Evolutionary conservation across 768 basidiomycete species (phyloP), one percentile per base, ranked within the genome.

Genomic region (Boletus pseudo-olivaceus): DNA sequence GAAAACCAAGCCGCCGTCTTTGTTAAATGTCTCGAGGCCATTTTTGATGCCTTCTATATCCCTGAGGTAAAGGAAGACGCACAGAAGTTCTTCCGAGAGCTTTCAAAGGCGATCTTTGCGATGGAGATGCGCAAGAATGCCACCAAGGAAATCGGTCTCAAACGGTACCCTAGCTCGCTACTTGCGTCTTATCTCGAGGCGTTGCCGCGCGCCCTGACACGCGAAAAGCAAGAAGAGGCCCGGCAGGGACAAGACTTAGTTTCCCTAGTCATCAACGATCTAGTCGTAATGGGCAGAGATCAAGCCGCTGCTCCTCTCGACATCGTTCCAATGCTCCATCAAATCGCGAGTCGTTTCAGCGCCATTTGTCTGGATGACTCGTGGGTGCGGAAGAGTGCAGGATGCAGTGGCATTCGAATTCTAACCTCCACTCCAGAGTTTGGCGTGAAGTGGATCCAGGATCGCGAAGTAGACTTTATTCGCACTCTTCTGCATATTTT

Each of bases 361-460:
- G 84, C 88, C 3, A 76, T 97, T 26, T 97, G 95, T 65, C 81
- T 94, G 51, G 95, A 97, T 53, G 93, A 94, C 63, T 80, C 90
- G 0, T 97, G 95, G 95, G 79, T 79, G 4, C 79, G 84, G 51
- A 97, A 98, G 71, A 86, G 85, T 63, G 96, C 95, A 9, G 97
- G 93, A 12, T 93, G 90, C 61, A 77, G 74, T 44, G 96, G 93
- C 4, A 88, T 98, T 66, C 82, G 81, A 55, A 83, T 95, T 49
- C 82, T 99, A 73, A 82, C 87, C 0, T 72, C 76, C 49, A 83
- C 87, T 17, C 81, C 87, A 1, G 81, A 84, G 12, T 70, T 97
- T 38, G 88, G 87, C 17, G 75, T 80, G 45, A 82, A 80, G 59
- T 93, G 94, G 90, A 79, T 93, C 50, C 79, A 82, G 56, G 90